phyloP scores from a whole-genome alignment of 345 rosid species.

The Populus davidiana region DNA sequence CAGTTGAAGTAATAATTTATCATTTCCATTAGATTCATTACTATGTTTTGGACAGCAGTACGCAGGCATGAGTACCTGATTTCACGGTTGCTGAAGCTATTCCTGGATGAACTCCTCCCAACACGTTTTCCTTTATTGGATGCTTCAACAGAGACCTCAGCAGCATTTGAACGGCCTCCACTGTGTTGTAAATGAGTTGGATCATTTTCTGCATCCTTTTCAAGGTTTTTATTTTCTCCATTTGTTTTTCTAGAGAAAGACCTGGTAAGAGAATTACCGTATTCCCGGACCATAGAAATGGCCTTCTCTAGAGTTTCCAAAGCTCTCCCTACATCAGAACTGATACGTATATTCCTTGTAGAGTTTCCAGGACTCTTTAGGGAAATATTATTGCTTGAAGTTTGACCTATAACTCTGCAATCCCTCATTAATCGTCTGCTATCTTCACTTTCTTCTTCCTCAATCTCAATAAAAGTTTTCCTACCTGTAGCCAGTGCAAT shows the following conservation, averaged over 20 bases:
- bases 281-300: conserved; percentile 48
- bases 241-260: conserved; percentile 25
- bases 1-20: not conserved
- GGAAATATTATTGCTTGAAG: conserved; percentile 8
- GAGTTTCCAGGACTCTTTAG: conserved; percentile 19
- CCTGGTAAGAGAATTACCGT: conserved; percentile 27
- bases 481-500: conserved; percentile 14
- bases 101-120: conserved; percentile 39
- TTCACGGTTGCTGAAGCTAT: conserved; percentile 25
- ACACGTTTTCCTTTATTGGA: conserved; percentile 17
- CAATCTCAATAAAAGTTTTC: conserved; percentile 51
- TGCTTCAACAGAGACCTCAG: conserved; percentile 28
- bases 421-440: conserved; percentile 18
- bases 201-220: conserved; percentile 18
- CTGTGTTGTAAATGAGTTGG: conserved; percentile 17
- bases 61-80: conserved; percentile 34
- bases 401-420: conserved; percentile 4
- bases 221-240: conserved; percentile 32
- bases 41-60: not conserved
- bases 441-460: conserved; percentile 51
- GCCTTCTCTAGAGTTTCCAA: conserved; percentile 68
- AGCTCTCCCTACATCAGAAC: conserved; percentile 73
- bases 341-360: conserved; percentile 35
- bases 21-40: no score
- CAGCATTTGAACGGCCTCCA: conserved; percentile 23